Evolutionary conservation across 495 filamentous ascomycete genomes (phyloP), one percentile per base, ranked within the genome.

Genomic region (Penicillium manginii): DNA sequence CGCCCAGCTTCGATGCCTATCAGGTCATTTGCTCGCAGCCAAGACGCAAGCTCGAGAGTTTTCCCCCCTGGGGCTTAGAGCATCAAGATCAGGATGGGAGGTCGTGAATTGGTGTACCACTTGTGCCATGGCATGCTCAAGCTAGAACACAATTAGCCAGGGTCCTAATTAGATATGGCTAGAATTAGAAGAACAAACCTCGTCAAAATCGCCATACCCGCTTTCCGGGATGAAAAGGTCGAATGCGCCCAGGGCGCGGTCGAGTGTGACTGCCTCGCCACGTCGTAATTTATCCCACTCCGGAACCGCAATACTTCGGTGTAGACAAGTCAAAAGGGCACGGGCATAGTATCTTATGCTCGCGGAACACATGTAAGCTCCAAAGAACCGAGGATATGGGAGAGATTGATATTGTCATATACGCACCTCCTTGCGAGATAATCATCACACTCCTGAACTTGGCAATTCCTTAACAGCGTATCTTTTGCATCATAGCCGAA

Each of bases 401-500:
- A 8, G 26, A 35, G 18, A n/a, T 18, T 22, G 11, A 18, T 4
- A 7, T 32, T 15, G 19, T n/a, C n/a, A n/a, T 35, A 33, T 60
- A 70, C 26, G 37, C 51, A 97, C 87, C 90, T 88, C 76, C 92
- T 82, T 15, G 94, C 91, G 61, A 98, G 73, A 51, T 87, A 81
- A 77, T 98, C 93, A 19, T 89, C 85, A 12, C 83, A 77, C n/a
- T 86, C 80, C 31, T 79, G 76, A 32, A 81, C 75, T 10, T 75
- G 72, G 49, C 81, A 82, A 63, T 96, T 85, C 55, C 81, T 78
- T 42, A 93, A 61, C 37, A 98, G 79, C 21, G 84, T 86, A 68
- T 97, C 94, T 68, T 97, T 97, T 19, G 85, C 91, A 81, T 98
- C 92, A 57, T 90, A 93, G 1, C 92, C 94, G 61, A 85, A 75